Evolutionary conservation across 371 early-diverging fungal genomes (phyloP), one percentile per base, ranked within the genome.

Genomic region (Mortierella sp.): DNA sequence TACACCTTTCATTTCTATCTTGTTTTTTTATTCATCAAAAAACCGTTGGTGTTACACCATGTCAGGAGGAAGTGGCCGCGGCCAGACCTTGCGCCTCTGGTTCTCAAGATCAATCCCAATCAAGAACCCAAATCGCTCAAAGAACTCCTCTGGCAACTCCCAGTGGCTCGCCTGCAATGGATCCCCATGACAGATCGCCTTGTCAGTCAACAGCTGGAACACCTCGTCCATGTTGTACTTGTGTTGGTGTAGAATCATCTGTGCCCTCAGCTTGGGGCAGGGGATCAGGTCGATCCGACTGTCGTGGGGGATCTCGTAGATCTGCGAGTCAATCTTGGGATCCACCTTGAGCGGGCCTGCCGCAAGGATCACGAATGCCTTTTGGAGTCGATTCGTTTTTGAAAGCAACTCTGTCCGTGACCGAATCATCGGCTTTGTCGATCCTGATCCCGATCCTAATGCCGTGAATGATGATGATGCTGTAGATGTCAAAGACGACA

Each of bases 161-260:
- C 90, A 91, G 40, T 87, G 86, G 16, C 86, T 85, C 43, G 79
- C 79, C 58, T 87, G 77, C 37, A 90, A 83, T 10, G 91, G 91
- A 66, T 87, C 85, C 1, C 91, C 90, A 58, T 88, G 87, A 58
- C 88, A 90, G 6, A 88, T 76, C 2, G 90, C 88, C 24, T 85
- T 86, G 24, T 84, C 85, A 16, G 86, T 24, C 1, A 91, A 61
- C 85, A 90, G 70, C 22, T 80, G 73, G 69, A 90, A 89, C 24
- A 89, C 87, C 7, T 87, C 87, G 24, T 91, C 91, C 29, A 86
- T 86, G 63, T 89, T 87, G 79, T 89, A 90, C 24, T 76, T 79
- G 52, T 90, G 87, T 67, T 89, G 79, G 68, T 90, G 90, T 4
- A 91, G 77, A 76, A 91, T 91, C 91, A 91, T 90, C 58, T 89